These are phyloP conservation scores for Isoetes taiwanensis DNA, from an alignment of 75 land plant species.

Conservation along the genomic window DNA sequence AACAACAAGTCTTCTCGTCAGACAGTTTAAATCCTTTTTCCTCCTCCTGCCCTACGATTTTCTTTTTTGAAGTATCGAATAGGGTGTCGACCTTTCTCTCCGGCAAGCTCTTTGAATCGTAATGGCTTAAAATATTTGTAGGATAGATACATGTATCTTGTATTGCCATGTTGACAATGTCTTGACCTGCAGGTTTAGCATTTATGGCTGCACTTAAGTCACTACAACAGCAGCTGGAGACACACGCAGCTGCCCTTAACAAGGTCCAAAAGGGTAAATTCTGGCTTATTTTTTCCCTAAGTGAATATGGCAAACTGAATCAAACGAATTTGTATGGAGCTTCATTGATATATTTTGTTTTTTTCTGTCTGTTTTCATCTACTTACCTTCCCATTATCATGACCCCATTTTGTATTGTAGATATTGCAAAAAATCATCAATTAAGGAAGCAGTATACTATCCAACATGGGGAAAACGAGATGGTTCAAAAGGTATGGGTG, in stretches of 20 bases:
- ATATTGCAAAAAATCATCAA: constrained; percentile 93
- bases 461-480: constrained; percentile 97
- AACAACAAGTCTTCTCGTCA: no score
- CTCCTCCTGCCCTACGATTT: no score
- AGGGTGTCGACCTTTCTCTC: no score
- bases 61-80: no score
- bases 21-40: no score
- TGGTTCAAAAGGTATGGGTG: constrained; percentile 77
- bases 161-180: no score
- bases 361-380: background rate
- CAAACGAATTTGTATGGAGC: no score
- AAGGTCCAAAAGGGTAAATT: constrained; percentile 77
- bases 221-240: constrained; percentile 70
- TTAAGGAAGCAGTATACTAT: constrained; percentile 93
- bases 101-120: no score
- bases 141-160: no score
- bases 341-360: background rate
- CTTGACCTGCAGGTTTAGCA: no score
- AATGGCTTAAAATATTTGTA: no score
- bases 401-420: constrained; percentile 20
- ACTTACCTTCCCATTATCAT: background rate
- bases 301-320: no score
- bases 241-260: constrained; percentile 55
- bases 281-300: background rate
- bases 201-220: constrained; percentile 34